These are phyloP conservation scores for Thermochaetoides dissita DNA, from an alignment of 2,329 filamentous ascomycete species.

Conservation along the genomic window DNA sequence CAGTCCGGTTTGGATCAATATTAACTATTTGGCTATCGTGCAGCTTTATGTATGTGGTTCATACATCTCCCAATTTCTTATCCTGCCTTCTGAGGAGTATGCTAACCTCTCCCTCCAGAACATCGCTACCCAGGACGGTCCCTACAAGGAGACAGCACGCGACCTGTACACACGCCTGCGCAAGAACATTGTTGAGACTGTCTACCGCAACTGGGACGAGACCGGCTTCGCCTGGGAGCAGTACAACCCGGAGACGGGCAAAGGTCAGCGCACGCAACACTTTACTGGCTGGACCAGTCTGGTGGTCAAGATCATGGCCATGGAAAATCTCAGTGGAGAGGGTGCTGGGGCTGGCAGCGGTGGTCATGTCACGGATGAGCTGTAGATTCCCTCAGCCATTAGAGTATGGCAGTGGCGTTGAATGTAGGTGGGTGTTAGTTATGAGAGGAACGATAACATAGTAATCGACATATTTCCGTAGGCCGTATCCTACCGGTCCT, in stretches of 20 bases:
- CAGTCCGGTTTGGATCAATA: conserved; percentile 87
- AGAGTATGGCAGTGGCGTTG: too few species aligned
- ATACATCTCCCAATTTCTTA: not conserved
- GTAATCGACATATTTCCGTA: too few species aligned
- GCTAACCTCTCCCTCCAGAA: conserved; percentile 30
- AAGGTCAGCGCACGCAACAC: conserved; percentile 90
- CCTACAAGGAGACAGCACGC: conserved; percentile 53
- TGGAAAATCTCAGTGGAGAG: conserved; percentile 51
- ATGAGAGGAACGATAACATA: too few species aligned
- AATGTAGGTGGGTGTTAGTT: too few species aligned
- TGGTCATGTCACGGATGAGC: conserved; percentile 30
- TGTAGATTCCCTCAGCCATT: conserved; percentile 20
- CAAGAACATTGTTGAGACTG: conserved; percentile 74
- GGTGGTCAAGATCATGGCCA: conserved; percentile 92
- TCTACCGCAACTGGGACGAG: conserved; percentile 74
- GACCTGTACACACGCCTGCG: conserved; percentile 65
- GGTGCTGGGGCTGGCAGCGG: not conserved
- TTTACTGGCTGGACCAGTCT: conserved; percentile 99
- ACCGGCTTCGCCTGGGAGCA: conserved; percentile 99
- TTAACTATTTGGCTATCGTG: conserved; percentile 78
- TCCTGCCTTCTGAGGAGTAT: not conserved
- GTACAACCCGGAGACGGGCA: conserved; percentile 85
- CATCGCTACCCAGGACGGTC: conserved; percentile 50
- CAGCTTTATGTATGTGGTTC: conserved; percentile 55
- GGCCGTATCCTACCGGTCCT: too few species aligned